A percentile compares a stretch with the other conserved stretches of the same genome.
Conservation (phyloP, 495 filamentous ascomycete genomes). For the Penicillium tannophilum region DNA sequence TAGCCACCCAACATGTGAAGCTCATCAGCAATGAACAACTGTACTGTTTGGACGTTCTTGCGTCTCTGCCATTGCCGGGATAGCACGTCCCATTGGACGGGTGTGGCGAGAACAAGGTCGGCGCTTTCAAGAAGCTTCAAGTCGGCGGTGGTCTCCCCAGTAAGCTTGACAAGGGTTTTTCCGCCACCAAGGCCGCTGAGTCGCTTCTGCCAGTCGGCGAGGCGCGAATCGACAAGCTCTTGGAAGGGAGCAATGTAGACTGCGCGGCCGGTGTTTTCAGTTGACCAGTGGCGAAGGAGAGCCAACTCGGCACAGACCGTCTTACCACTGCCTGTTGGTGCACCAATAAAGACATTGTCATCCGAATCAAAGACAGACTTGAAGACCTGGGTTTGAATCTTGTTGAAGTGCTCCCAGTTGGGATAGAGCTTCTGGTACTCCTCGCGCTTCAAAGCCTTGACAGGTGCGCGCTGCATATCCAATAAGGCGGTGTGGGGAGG, state of each 20-base stretch:
- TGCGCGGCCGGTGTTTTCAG: constrained; percentile 68
- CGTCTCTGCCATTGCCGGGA: constrained; percentile 94
- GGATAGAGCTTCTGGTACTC: constrained; percentile 84
- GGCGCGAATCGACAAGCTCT: constrained; percentile 79
- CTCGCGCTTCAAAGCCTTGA: constrained; percentile 81
- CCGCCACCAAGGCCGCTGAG: constrained; percentile 73
- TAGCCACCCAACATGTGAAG: constrained; percentile 94
- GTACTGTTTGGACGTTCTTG: constrained; percentile 89
- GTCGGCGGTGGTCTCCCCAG: constrained; percentile 89
- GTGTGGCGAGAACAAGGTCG: constrained; percentile 91
- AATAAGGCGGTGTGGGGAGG: constrained; percentile 88
- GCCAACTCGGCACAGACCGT: constrained; percentile 96
- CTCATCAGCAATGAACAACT: constrained; percentile 94
- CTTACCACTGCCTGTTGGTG: constrained; percentile 92
- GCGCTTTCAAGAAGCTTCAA: constrained; percentile 85
- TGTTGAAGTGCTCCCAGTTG: constrained; percentile 89
- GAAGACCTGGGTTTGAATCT: constrained; percentile 96
- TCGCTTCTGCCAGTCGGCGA: constrained; percentile 81
- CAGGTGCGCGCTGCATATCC: constrained; percentile 87
- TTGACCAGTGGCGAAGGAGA: constrained; percentile 82
- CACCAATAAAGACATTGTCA: constrained; percentile 89
- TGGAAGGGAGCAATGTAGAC: constrained; percentile 98
- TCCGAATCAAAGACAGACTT: constrained; percentile 87
- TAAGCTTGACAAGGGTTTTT: constrained; percentile 92
- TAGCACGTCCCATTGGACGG: constrained; percentile 91